These are phyloP conservation scores for Chlamydomonas asymmetrica DNA, from an alignment of 139 green algal genomes.

Conservation along the genomic window DNA sequence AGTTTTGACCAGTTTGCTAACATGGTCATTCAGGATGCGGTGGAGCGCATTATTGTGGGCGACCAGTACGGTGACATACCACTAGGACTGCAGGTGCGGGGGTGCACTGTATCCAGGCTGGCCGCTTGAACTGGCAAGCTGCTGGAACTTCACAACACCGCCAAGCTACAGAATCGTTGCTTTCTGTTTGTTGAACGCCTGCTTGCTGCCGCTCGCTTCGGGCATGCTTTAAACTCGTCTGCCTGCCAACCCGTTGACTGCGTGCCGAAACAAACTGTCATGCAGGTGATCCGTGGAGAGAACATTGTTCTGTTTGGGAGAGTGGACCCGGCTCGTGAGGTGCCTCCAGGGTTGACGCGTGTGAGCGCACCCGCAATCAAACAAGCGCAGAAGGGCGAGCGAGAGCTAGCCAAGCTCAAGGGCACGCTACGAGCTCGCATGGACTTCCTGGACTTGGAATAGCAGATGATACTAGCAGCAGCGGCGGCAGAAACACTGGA, in stretches of 20 bases:
- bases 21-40: conserved; percentile 70
- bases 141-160: conserved; percentile 1
- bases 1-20: conserved; percentile 85
- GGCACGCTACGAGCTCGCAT: conserved; percentile 73
- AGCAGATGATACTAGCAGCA: no score
- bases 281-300: conserved; percentile 57
- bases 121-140: background rate
- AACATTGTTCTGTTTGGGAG: conserved; percentile 89
- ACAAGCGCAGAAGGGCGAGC: conserved; percentile 67
- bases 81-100: conserved; percentile 75
- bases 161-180: background rate
- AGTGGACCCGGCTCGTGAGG: conserved; percentile 63
- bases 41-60: conserved; percentile 81
- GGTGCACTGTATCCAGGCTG: conserved; percentile 10
- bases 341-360: conserved; percentile 54
- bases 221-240: no score
- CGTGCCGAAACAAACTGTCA: background rate
- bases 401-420: conserved; percentile 71
- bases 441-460: conserved; percentile 70
- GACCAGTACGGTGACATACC: conserved; percentile 75
- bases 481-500: no score
- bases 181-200: background rate
- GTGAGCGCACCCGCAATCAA: conserved; percentile 68
- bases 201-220: no score
- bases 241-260: no score